phyloP scores from a whole-genome alignment of 345 rosid species.

The Eucalyptus polybractea region DNA sequence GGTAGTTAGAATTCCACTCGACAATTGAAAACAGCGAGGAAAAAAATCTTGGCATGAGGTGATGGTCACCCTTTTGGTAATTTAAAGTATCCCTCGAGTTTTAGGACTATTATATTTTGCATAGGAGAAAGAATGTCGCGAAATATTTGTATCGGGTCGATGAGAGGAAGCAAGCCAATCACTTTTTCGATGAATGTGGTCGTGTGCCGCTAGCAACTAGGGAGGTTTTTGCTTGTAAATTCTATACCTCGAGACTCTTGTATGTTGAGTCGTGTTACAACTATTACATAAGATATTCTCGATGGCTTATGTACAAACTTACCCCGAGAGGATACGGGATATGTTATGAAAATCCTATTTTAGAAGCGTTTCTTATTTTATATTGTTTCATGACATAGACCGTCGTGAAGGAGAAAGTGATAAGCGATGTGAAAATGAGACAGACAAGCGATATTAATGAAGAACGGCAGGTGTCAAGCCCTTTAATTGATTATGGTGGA shows the following conservation, averaged over 20 bases:
- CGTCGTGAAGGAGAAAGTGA: neutral
- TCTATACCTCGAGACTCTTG: neutral
- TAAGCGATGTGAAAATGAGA: neutral
- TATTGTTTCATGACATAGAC: neutral
- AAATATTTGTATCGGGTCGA: neutral
- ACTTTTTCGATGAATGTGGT: neutral
- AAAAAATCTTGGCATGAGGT: neutral
- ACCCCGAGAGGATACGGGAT: neutral
- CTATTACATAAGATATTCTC: neutral
- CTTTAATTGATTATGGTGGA: accelerated
- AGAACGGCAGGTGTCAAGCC: neutral
- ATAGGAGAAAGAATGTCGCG: neutral
- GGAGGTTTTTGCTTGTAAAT: neutral
- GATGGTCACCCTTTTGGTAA: neutral
- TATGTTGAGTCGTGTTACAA: neutral
- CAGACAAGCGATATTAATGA: neutral
- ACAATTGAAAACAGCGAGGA: neutral
- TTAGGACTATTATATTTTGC: neutral
- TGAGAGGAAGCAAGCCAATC: neutral
- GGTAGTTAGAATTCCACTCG: neutral
- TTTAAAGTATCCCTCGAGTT: neutral
- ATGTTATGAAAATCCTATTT: neutral
- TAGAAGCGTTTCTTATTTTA: neutral
- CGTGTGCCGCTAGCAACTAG: neutral
- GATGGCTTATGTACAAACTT: neutral